A percentile compares a stretch with the other conserved stretches of the same genome.
These are phyloP conservation scores for Ogataea populi-albae DNA, from an alignment of 805 yeast species.

Conservation along the genomic window DNA sequence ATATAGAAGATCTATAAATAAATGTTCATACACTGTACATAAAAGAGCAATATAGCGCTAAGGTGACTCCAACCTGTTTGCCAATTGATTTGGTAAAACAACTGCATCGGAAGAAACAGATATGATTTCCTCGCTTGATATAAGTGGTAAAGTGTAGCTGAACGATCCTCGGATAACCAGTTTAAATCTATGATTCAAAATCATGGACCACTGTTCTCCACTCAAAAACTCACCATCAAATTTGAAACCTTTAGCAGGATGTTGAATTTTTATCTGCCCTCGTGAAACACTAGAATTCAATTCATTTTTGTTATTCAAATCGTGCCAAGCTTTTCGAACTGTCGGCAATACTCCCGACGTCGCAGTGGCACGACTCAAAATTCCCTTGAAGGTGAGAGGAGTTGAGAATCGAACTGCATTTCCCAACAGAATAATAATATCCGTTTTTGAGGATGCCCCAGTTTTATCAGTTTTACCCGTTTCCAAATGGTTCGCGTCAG, in stretches of 20 bases:
- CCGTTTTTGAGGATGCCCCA: slow-evolving; percentile 11
- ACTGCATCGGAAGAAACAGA: slow-evolving; percentile 29
- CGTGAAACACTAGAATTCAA: slow-evolving; percentile 12
- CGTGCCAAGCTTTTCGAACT: slow-evolving; percentile 21
- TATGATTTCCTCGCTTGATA: slow-evolving; percentile 25
- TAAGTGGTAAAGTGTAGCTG: slow-evolving; percentile 30
- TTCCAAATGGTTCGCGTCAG: slow-evolving; percentile 20
- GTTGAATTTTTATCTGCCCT: slow-evolving; percentile 32
- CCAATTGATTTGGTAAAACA: slow-evolving; percentile 13
- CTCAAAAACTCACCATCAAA: slow-evolving; percentile 23
- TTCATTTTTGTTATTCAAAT: slow-evolving; percentile 20
- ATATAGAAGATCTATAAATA: slow-evolving; percentile 35
- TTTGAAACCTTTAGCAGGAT: slow-evolving; percentile 29
- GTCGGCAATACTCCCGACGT: slow-evolving; percentile 8
- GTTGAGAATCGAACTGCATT: slow-evolving; percentile 29
- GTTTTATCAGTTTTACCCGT: slow-evolving; percentile 2
- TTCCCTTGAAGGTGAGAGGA: slow-evolving; percentile 31
- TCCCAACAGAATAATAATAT: slow-evolving; percentile 33
- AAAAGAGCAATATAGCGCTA: slow-evolving; percentile 1
- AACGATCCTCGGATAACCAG: slow-evolving; percentile 33
- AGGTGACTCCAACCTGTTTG: neutral
- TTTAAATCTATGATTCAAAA: slow-evolving; percentile 27
- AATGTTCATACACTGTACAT: slow-evolving; percentile 1
- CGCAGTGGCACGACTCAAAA: slow-evolving; percentile 16
- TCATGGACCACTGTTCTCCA: slow-evolving; percentile 30